Base-by-base conservation (phyloP, 1,284 basidiomycete species). In the Porodaedalea pini region DNA sequence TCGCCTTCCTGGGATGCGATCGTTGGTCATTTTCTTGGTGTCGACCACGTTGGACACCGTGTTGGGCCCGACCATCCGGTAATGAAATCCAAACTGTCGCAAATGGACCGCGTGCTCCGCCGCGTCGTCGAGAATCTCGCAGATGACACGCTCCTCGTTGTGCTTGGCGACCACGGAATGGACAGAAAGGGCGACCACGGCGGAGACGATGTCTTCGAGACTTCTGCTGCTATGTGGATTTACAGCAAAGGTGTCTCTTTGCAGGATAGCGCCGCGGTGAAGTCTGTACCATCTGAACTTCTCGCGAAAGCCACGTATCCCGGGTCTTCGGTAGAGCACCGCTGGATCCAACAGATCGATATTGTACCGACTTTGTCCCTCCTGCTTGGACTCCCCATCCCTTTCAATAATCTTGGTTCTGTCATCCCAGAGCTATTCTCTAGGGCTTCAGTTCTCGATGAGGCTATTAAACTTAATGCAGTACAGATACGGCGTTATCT, bases 91-190 rank as follows among this genome's bases (percentile, higher is more conserved):
- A 99, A 99, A 72, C 75, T 98, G 29, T 66, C 75, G 59, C 91
- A 98, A 69, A 95, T 96, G 90, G 84, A 98, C 66, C 70, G 76
- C n/a, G 85, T 97, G 1, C 73, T 98, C 2, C 69, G 72, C 10
- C 77, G 80, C 2, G 85, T 95, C 2, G 90, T 97, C 5, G 75
- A 79, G 1, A 62, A 73, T 6, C 66, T 88, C 23, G 86, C 92
- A 61, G 82, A 94, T 4, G 87, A 95, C 54, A 97, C 95, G 0
- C 76, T 99, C 0, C 78, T 99, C 1, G 81, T 99, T 45, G 81
- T 99, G 1, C 78, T 99, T 6, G 97, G 97, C 1, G 96, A 99
- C 68, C 97, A 99, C 68, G 96, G 97, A 0, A 99, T 99, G 97
- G 95, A 98, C 68, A 77, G 83, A 47, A 82, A 88, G 32, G 97